Evolutionary conservation across 1,284 basidiomycete species (phyloP).

Genomic region (Ganoderma leucocontextum): DNA sequence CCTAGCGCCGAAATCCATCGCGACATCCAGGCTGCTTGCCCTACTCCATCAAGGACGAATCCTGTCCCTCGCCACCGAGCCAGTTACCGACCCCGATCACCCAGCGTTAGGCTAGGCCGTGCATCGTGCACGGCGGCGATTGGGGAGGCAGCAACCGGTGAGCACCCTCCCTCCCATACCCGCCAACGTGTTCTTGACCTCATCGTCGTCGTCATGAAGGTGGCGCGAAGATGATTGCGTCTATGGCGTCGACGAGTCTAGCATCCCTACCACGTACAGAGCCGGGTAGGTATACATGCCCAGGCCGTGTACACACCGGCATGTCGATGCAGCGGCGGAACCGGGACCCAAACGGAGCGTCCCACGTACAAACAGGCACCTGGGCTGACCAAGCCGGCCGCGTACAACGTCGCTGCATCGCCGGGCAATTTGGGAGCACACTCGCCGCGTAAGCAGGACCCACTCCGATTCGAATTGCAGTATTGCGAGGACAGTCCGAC

Average conservation of each 20-base stretch:
- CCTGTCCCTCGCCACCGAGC: not conserved
- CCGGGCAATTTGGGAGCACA: not conserved
- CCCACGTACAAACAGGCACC: not conserved
- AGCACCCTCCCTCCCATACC: not conserved
- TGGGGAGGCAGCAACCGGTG: not conserved
- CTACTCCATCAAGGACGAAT: not conserved
- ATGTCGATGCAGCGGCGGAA: not conserved
- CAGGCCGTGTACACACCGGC: not conserved
- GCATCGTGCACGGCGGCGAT: not conserved
- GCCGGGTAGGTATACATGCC: constrained; percentile 5
- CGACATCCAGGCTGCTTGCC: not conserved
- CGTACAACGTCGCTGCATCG: not conserved
- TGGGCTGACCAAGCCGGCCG: not conserved
- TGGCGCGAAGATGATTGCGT: not conserved
- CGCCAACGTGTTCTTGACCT: not conserved
- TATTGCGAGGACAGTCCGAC: not conserved
- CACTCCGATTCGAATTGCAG: not conserved
- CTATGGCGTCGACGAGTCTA: not conserved
- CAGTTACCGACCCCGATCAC: not conserved
- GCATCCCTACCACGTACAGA: not conserved
- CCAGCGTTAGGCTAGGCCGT: constrained; percentile 6
- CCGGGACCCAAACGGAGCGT: not conserved
- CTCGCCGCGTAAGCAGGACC: not conserved
- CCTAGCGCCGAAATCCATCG: not conserved
- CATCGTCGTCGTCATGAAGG: not conserved